phyloP scores from a whole-genome alignment of 345 rosid genomes.

The Dimocarpus longan region DNA sequence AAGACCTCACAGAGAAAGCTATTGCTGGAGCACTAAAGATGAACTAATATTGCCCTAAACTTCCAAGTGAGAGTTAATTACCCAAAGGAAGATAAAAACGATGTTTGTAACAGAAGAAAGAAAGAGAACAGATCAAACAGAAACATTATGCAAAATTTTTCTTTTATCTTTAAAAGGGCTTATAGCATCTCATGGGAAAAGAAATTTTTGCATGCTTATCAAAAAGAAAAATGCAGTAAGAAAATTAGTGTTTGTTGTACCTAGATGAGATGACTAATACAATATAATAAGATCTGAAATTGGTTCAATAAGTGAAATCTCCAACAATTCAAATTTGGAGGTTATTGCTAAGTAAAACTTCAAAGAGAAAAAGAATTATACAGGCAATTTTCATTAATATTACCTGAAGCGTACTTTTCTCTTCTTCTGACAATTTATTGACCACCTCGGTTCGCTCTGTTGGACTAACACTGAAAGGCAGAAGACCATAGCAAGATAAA shows the following conservation, averaged over 20 bases:
- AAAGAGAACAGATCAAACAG: neutral
- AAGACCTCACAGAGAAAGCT: neutral
- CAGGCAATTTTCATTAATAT: neutral
- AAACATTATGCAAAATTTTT: neutral
- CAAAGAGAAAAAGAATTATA: neutral
- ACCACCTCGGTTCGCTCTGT: conserved; percentile 49
- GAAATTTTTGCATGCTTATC: neutral
- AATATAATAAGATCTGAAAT: neutral
- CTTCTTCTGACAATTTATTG: conserved; percentile 69
- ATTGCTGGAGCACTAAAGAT: neutral
- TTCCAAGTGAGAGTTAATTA: no score
- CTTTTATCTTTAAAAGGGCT: neutral
- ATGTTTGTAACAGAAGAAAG: neutral
- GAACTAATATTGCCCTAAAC: neutral
- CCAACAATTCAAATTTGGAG: neutral
- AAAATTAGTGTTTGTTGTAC: neutral
- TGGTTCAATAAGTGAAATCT: neutral
- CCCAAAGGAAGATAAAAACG: neutral
- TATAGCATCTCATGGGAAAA: neutral
- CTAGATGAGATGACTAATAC: neutral
- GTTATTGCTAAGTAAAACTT: neutral
- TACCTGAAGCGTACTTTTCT: conserved; percentile 77
- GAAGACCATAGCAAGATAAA: conserved; percentile 10
- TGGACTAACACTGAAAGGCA: conserved; percentile 53
- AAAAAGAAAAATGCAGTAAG: neutral